A percentile compares a stretch with the other conserved stretches of the same genome.
Evolutionary conservation across 805 yeast species (phyloP).

Genomic region (Metschnikowia matae): DNA sequence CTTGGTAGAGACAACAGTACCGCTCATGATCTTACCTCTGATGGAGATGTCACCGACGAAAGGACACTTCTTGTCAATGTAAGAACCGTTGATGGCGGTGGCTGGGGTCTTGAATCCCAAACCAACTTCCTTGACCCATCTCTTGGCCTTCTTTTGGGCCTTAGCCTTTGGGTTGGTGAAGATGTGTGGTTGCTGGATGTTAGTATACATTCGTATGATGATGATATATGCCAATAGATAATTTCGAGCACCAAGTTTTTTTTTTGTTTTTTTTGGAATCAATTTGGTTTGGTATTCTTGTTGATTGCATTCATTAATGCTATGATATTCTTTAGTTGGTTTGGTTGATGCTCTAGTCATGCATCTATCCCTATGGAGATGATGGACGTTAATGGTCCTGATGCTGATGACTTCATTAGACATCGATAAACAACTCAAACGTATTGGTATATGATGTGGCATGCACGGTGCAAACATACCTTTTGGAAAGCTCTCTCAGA

Average conservation of each 20-base stretch:
- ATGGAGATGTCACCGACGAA: conserved; percentile 94
- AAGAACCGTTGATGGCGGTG: conserved; percentile 96
- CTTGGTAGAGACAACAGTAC: conserved; percentile 99
- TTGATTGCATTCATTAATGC: background rate
- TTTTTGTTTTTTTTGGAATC: no score
- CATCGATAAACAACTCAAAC: background rate
- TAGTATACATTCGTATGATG: conserved; percentile 25
- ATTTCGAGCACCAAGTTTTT: no score
- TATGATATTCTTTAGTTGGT: background rate
- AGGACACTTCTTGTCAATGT: conserved; percentile 99
- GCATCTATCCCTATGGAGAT: no score
- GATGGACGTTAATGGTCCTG: no score
- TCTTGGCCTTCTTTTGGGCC: conserved; percentile 98
- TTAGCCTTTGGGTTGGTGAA: conserved; percentile 99
- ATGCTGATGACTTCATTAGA: no score
- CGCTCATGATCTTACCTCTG: conserved; percentile 99
- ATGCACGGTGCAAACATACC: conserved; percentile 52
- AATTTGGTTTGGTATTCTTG: no score
- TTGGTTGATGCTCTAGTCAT: no score
- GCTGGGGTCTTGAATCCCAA: conserved; percentile 99
- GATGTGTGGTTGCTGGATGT: conserved; percentile 96
- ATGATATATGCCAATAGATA: no score
- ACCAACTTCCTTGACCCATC: conserved; percentile 99
- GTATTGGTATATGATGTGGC: background rate
- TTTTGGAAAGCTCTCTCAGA: conserved; percentile 99